phyloP scores from a whole-genome alignment of 1,284 basidiomycete genomes.

The Austroboletus niveus region DNA sequence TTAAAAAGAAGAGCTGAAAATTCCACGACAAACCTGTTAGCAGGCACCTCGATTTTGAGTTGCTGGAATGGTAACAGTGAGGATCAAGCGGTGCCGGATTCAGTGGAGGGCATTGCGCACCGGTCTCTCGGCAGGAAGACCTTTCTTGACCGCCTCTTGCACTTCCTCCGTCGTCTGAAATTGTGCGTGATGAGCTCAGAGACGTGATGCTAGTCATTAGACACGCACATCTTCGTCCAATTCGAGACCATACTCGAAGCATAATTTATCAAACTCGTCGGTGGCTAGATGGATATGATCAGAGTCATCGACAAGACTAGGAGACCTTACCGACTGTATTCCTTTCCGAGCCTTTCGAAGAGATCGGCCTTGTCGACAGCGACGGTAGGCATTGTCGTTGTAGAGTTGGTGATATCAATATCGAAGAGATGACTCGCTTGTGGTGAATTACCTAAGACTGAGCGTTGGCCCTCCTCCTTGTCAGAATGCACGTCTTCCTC shows the following conservation, averaged over 20 bases:
- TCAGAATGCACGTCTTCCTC: constrained; percentile 6
- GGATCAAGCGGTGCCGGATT: not conserved
- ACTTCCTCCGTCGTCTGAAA: constrained; percentile 86
- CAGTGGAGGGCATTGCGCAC: constrained; percentile 42
- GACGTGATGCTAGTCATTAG: not conserved
- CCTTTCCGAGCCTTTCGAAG: constrained; percentile 81
- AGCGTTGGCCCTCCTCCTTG: not conserved
- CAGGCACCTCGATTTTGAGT: constrained; percentile 98
- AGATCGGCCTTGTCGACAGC: constrained; percentile 95
- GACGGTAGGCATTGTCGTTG: constrained; percentile 82
- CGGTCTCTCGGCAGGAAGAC: constrained; percentile 78
- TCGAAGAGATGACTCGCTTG: no score
- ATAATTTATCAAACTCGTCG: constrained; percentile 92
- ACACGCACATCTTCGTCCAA: constrained; percentile 90
- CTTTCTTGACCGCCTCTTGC: constrained; percentile 77
- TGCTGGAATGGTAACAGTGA: constrained; percentile 49
- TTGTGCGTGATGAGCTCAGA: constrained; percentile 2
- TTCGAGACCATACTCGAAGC: constrained; percentile 98
- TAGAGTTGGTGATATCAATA: not conserved
- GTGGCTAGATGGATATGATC: constrained; percentile 57
- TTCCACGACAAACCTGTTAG: constrained; percentile 66
- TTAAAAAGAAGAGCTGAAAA: not conserved
- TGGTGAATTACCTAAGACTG: no score
- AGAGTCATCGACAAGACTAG: constrained; percentile 5
- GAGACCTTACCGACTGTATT: constrained; percentile 63